Evolutionary conservation across 1,284 basidiomycete species (phyloP), one percentile per base, ranked within the genome.

Genomic region (Stereum hirsutum): DNA sequence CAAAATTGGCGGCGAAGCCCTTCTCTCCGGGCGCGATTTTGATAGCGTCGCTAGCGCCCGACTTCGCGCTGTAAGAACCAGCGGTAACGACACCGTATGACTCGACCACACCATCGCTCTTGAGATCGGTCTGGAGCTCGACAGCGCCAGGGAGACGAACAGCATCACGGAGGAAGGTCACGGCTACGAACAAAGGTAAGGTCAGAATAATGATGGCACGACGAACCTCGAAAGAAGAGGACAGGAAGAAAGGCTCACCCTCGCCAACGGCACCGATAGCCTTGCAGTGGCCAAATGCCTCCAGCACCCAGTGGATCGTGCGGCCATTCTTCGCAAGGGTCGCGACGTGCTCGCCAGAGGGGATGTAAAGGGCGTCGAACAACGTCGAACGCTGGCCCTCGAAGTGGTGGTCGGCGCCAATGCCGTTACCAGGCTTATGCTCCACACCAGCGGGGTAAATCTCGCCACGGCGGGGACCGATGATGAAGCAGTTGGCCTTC

Each of bases 211-310:
- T 11, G 8, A 30, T 15, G 35, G 39, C 35, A 27, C 14, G 19
- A 44, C 5, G 23, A 14, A 41, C 23, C 42, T 10, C 20, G 45
- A 26, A 4, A 26, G 17, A 28, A 20, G 17, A 15, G 6, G 11
- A 12, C 32, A 27, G 34, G 14, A 15, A 41, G 48, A 26, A 14
- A 17, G 34, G 52, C 64, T 40, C 36, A 75, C 79, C 79, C 59
- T 79, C 72, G 15, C 84, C 87, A 30, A 81, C 67, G 5, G 78
- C 84, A n/a, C 76, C 81, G 41, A 89, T 84, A 10, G 79, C 56
- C 62, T 89, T 89, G 59, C 78, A 76, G 58, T 89, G 87, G 20
- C 82, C 82, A 60, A 85, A 89, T 1, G 85, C 77, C 60, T 90
- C 87, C 32, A 81, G 70, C 2, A 83, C 69, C 70, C 81, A 88